Evolutionary conservation across 2,329 filamentous ascomycete genomes (phyloP), one percentile per base, ranked within the genome.

Genomic region (Fusarium globosum): DNA sequence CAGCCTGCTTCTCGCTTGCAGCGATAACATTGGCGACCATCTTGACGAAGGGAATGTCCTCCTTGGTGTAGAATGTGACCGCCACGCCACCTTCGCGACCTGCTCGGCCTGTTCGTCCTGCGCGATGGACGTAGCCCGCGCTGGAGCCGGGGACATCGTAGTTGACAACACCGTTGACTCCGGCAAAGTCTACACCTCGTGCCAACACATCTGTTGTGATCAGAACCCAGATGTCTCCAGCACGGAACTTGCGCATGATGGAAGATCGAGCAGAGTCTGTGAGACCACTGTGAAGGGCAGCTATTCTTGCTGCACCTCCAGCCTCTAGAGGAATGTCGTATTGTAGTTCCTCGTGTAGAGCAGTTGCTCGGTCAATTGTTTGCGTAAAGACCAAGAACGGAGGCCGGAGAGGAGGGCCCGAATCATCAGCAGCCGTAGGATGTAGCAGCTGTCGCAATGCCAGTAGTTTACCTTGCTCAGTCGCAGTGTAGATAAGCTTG

Each of bases 331-430:
- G 95, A 51, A 99, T 97, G 80, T 99, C 96, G 83, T 97, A 99
- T 70, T 94, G 92, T 36, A 99, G 88, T 81, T 99, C 96, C 39
- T 93, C 91, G 80, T 97, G 92, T 4, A 99, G 88, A 10, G 96
- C 95, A 38, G 93, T 90, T 2, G 96, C 96, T 76, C 96, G 91
- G 59, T 95, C 92, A 65, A 99, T 97, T 2, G 96, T 98, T 83
- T 99, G 96, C 0, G 96, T 96, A 82, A 99, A 99, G 68, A 99
- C 92, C 11, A 99, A 88, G 83, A 98, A 97, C 0, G 96, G 96
- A 0, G 96, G 94, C 2, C 94, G 91, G 51, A 98, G 86, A 12
- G 86, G 85, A 35, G 90, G 87, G 15, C 89, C 87, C 1, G 90
- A 87, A 72, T 85, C 83, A 66, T 83, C 81, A 16, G 85, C 84